phyloP scores from a whole-genome alignment of 805 yeast genomes.

The Candida tibetensis region DNA sequence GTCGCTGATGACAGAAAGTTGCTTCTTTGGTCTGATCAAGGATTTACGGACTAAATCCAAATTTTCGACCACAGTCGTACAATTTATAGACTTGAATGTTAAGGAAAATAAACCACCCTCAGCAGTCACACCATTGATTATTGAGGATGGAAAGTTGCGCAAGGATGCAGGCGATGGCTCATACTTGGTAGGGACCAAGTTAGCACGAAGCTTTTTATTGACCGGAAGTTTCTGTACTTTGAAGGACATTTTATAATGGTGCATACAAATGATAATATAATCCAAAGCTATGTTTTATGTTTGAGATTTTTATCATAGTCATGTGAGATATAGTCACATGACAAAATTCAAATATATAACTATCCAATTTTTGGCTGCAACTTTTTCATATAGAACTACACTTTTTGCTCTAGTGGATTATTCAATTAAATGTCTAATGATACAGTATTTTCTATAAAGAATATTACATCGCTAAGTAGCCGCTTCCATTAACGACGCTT shows the following conservation, averaged over 20 bases:
- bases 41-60: conserved; percentile 30
- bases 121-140: conserved; percentile 37
- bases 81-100: conserved; percentile 40
- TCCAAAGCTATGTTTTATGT: too few species aligned
- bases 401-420: too few species aligned
- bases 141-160: conserved; percentile 31
- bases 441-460: neutral
- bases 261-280: too few species aligned
- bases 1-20: conserved; percentile 15
- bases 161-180: conserved; percentile 19
- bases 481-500: conserved; percentile 14
- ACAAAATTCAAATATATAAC: too few species aligned
- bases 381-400: too few species aligned
- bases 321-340: too few species aligned
- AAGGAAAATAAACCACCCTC: conserved; percentile 42
- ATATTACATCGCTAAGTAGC: neutral
- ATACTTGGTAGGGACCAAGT: conserved; percentile 14
- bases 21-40: conserved; percentile 17
- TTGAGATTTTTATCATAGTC: too few species aligned
- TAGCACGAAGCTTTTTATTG: conserved; percentile 2
- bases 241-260: too few species aligned
- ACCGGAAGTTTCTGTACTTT: conserved; percentile 8
- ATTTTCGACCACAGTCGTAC: conserved; percentile 35
- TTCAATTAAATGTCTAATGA: neutral
- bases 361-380: too few species aligned